Base-by-base conservation (phyloP, 768 basidiomycete genomes). In the Gloeopeniophorella convolvens region DNA sequence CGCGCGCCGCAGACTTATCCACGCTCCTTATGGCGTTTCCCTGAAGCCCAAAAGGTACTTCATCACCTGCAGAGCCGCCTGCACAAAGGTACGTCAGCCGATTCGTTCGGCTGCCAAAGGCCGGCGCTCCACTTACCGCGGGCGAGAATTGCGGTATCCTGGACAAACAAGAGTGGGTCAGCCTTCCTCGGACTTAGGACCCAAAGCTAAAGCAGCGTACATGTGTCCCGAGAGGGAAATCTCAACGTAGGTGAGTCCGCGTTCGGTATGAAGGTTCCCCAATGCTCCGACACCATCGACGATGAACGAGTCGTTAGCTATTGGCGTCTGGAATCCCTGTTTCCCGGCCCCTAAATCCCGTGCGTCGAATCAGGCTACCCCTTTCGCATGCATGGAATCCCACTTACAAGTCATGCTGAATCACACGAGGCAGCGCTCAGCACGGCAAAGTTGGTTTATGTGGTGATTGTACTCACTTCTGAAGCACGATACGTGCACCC, bases 271-370 rank as follows among this genome's bases (percentile, higher is more conserved):
- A 50, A 75, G 68, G 2, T 67, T 82, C 0, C 85, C 86, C 23
- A 80, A 69, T 3, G 85, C 73, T 23, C 85, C 85, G 36, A 86
- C 71, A 15, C 79, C 82, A 48, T 85, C 82, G 45, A 88, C 76
- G 48, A 85, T 63, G 68, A 88, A 83, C 52, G 77, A 82, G 55
- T 87, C 84, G 26, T 75, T 66, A 11, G 65, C 60, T 39, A 85
- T 83, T 5, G 82, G 83, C 0, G 73, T 79, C 54, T 82, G 84
- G 76, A 88, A 88, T 0, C 85, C 85, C 68, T 88, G 85, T 49
- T 68, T 28, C 0, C 82, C 82, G 51, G 69, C 70, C 85, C 79
- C 77, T 77, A 70, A 64, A 66, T 70, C 18, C 18, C 18, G 23
- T 27, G 15, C 44, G 39, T 34, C 36, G 20, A 10, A 30, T 10